Base-by-base conservation (phyloP, 2,329 filamentous ascomycete species). In the Domatiomyces globalis region DNA sequence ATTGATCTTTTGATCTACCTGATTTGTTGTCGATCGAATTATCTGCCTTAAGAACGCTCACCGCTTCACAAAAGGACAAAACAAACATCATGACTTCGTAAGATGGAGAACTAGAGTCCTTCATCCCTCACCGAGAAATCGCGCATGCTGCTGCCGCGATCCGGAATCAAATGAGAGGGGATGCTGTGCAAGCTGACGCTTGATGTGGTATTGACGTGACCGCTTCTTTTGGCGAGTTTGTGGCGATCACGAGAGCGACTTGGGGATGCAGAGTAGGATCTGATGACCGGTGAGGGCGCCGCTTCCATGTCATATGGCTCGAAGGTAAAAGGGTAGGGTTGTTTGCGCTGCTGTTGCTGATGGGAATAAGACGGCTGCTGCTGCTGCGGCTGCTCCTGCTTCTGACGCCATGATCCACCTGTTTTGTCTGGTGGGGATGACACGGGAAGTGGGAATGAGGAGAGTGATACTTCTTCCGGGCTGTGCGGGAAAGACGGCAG, bases 81-180 rank as follows among this genome's bases (percentile, higher is more conserved):
- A 15, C 5, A 39, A 39, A 39, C 33, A 39, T 39, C 33, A 39
- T 39, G 33, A 39, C 33, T 39, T 39, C 33, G 33, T 39, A 15
- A 39, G 8, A 39, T 39, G 33, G 12, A 39, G 10, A 39, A 15
- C 33, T 15, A 39, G 12, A 10, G 15, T 9, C 29, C 43, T 19
- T 36, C 51, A 42, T 56, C 56, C 54, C 45, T 51, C 8, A 55
- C 52, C 8, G 49, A 51, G 44, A 46, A 46, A 36, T 59, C 57
- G 6, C 57, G 53, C 48, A 50, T 50, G 43, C 57, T 59, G 46
- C 57, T 59, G 18, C 55, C 55, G 4, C 57, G 55, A 49, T 57
- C 57, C 2, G 57, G 57, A 45, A 59, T 56, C 57, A 57, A 52
- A 46, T 59, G 57, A 36, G 45, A 50, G 17, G 57, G 57, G 46